A percentile compares a stretch with the other conserved stretches of the same genome.
These are phyloP conservation scores for Penicillium sp. DNA, from an alignment of 2,329 filamentous ascomycete genomes.

Conservation along the genomic window DNA sequence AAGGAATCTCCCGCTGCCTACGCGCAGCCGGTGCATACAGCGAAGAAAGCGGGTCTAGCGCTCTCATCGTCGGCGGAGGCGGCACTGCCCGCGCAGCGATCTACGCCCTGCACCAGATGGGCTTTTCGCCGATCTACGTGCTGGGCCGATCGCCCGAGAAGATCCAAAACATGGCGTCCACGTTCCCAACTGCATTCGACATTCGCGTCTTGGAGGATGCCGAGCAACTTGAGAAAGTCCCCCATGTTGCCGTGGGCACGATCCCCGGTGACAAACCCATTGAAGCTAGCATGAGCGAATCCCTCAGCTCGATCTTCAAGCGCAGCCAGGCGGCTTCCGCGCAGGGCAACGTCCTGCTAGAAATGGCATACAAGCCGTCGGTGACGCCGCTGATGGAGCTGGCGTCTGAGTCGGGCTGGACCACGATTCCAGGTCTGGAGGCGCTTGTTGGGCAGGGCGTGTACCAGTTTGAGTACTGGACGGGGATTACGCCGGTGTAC, in stretches of 20 bases:
- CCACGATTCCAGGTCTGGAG: slow-evolving; percentile 79
- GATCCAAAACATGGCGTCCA: slow-evolving; percentile 61
- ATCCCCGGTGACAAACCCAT: slow-evolving; percentile 86
- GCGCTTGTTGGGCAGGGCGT: slow-evolving; percentile 80
- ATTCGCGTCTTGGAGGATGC: slow-evolving; percentile 59
- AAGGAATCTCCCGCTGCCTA: slow-evolving; percentile 80
- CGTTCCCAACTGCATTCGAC: slow-evolving; percentile 71
- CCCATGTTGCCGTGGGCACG: slow-evolving; percentile 76
- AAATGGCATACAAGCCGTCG: slow-evolving; percentile 94
- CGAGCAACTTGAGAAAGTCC: slow-evolving; percentile 52
- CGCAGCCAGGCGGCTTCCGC: slow-evolving; percentile 33
- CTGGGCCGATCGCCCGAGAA: slow-evolving; percentile 72
- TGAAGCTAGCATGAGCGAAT: slow-evolving; percentile 64
- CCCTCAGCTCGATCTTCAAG: slow-evolving; percentile 55
- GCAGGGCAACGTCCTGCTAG: slow-evolving; percentile 63
- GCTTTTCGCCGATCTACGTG: slow-evolving; percentile 81
- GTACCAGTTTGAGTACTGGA: slow-evolving; percentile 86
- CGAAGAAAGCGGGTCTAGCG: slow-evolving; percentile 46
- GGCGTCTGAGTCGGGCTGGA: slow-evolving; percentile 74
- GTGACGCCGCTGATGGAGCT: slow-evolving; percentile 81
- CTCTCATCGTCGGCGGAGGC: slow-evolving; percentile 82
- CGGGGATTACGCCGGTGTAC: slow-evolving; percentile 71
- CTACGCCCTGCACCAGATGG: slow-evolving; percentile 78
- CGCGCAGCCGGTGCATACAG: slow-evolving; percentile 61
- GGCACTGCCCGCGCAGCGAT: slow-evolving; percentile 90